These are phyloP conservation scores for Candida bentonensis DNA, from an alignment of 805 yeast species.

Conservation along the genomic window DNA sequence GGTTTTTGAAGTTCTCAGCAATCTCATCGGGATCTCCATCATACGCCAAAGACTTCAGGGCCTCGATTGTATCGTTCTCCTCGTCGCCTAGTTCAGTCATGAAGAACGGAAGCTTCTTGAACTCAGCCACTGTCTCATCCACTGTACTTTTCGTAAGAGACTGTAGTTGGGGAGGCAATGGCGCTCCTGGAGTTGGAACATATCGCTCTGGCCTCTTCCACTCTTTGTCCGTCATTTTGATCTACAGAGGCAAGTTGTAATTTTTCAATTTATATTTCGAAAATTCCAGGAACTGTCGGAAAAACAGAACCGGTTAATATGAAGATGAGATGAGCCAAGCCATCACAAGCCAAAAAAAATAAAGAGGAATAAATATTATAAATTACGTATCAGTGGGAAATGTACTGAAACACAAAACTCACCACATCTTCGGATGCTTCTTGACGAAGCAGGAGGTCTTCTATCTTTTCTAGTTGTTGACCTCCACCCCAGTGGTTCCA, in stretches of 20 bases:
- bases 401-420: slow-evolving; percentile 82
- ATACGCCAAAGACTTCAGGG: slow-evolving; percentile 78
- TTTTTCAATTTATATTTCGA: no score
- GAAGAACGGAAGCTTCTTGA: slow-evolving; percentile 81
- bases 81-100: slow-evolving; percentile 78
- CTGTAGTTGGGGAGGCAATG: neutral
- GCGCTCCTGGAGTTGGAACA: neutral
- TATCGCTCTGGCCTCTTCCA: neutral
- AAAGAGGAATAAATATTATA: no score
- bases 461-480: slow-evolving; percentile 44
- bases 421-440: slow-evolving; percentile 54
- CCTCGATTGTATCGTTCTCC: slow-evolving; percentile 58
- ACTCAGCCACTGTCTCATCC: slow-evolving; percentile 63
- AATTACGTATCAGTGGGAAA: slow-evolving; percentile 43
- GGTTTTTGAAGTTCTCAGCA: slow-evolving; percentile 78
- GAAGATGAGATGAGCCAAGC: no score
- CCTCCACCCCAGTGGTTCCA: slow-evolving; percentile 79
- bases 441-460: slow-evolving; percentile 64
- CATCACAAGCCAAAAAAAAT: no score
- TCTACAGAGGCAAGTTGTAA: no score
- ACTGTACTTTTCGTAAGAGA: slow-evolving; percentile 31
- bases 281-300: no score
- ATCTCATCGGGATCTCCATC: slow-evolving; percentile 93
- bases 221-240: no score
- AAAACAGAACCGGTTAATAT: no score